phyloP scores from a whole-genome alignment of 805 yeast species.

The Isabelozyma rhagii region DNA sequence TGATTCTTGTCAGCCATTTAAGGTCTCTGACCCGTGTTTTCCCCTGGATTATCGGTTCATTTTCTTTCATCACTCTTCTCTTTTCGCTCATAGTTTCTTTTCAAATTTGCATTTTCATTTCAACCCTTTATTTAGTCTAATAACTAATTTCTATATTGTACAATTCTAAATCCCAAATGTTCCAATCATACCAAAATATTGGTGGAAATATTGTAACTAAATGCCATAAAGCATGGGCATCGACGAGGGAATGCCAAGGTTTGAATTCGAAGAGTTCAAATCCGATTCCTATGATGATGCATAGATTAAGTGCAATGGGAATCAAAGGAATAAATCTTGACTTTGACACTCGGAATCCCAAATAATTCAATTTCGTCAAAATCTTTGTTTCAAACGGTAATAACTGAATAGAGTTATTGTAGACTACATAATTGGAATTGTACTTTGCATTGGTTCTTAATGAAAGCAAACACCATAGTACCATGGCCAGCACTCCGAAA shows the following conservation, averaged over 20 bases:
- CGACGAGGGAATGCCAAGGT: constrained; percentile 37
- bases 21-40: background rate
- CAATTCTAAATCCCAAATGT: constrained; percentile 43
- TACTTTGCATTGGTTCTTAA: constrained; percentile 13
- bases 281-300: constrained; percentile 27
- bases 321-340: constrained; percentile 28
- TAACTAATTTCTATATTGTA: constrained; percentile 9
- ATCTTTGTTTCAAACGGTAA: constrained; percentile 38
- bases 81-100: background rate
- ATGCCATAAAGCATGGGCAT: constrained; percentile 96
- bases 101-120: background rate
- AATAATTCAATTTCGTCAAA: constrained; percentile 25
- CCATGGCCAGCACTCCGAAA: constrained; percentile 26
- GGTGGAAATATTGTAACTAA: constrained; percentile 82
- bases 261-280: constrained; percentile 36
- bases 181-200: constrained; percentile 65
- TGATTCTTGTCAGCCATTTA: background rate
- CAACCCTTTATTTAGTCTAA: background rate
- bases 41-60: background rate
- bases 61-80: background rate
- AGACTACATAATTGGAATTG: constrained; percentile 12
- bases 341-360: constrained; percentile 20
- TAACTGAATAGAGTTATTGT: constrained; percentile 34
- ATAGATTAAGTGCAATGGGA: constrained; percentile 31
- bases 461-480: constrained; percentile 35